Evolutionary conservation across 208 protist genomes (phyloP).

Genomic region (Endotrypanum monterogeii): DNA sequence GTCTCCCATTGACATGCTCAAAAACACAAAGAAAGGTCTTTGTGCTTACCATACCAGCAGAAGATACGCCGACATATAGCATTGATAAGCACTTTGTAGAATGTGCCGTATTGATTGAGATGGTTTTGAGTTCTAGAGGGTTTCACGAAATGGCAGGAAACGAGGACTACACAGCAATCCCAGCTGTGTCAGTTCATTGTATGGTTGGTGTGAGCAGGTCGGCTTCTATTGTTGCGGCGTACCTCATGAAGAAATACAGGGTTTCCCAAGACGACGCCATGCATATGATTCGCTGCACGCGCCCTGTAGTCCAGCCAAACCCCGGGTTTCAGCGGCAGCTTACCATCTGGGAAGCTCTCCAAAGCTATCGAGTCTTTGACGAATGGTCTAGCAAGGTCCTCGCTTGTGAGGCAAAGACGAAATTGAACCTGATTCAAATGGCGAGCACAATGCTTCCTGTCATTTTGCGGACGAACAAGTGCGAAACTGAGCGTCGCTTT

Average conservation of each 20-base stretch:
- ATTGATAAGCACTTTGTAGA: conserved; percentile 73
- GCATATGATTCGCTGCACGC: conserved; percentile 47
- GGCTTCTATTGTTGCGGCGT: conserved; percentile 79
- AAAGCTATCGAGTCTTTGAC: conserved; percentile 60
- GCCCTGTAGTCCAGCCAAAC: conserved; percentile 76
- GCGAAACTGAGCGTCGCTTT: conserved; percentile 54
- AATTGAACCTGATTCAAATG: conserved; percentile 34
- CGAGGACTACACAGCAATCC: conserved; percentile 8
- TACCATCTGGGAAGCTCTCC: conserved; percentile 49
- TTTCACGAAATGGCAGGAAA: not conserved
- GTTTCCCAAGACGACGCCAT: conserved; percentile 62
- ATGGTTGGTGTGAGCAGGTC: conserved; percentile 88
- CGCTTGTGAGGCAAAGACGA: conserved; percentile 45
- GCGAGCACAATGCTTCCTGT: conserved; percentile 42
- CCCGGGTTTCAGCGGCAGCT: conserved; percentile 75
- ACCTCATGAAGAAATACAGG: conserved; percentile 75
- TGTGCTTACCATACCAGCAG: conserved; percentile 61
- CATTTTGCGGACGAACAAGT: conserved; percentile 56
- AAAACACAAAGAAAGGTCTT: conserved; percentile 53
- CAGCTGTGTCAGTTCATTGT: conserved; percentile 77
- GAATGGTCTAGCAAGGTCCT: conserved; percentile 49
- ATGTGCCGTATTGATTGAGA: conserved; percentile 62
- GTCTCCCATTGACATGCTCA: conserved; percentile 10
- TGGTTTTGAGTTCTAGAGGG: conserved; percentile 47
- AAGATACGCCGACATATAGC: conserved; percentile 74